phyloP scores from a whole-genome alignment of 352 stramenopile species.

The Globisporangium parvum region DNA sequence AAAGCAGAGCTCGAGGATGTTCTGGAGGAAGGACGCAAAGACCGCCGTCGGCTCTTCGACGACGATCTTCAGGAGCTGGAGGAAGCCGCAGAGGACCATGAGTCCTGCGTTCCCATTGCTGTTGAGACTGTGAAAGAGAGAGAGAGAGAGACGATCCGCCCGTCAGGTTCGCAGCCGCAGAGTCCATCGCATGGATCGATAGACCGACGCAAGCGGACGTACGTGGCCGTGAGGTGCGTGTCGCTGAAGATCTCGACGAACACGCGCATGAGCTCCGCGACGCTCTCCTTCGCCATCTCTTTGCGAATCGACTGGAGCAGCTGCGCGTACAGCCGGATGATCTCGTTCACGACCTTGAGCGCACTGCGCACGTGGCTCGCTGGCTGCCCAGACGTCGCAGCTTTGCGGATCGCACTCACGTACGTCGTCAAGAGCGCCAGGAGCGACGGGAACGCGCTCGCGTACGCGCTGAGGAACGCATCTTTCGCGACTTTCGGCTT shows the following conservation, averaged over 20 bases:
- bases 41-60: conserved; percentile 70
- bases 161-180: background rate
- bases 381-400: conserved; percentile 15
- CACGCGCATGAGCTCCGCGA: conserved; percentile 62
- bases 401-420: conserved; percentile 57
- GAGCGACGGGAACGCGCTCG: conserved; percentile 49
- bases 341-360: conserved; percentile 76
- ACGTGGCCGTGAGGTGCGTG: conserved; percentile 59
- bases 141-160: background rate
- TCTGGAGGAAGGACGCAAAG: conserved; percentile 68
- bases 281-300: conserved; percentile 73
- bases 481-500: conserved; percentile 78
- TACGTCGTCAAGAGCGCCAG: conserved; percentile 65
- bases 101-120: conserved; percentile 52
- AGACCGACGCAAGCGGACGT: conserved; percentile 14
- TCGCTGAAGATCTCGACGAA: conserved; percentile 82
- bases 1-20: conserved; percentile 74
- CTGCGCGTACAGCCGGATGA: conserved; percentile 69
- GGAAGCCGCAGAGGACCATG: conserved; percentile 70
- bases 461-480: conserved; percentile 58
- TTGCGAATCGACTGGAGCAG: conserved; percentile 77
- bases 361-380: conserved; percentile 52
- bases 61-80: conserved; percentile 73
- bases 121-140: conserved; percentile 42
- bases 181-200: background rate